Conservation (phyloP, 164 flowering plant genomes). For the Litsea cubeba region DNA sequence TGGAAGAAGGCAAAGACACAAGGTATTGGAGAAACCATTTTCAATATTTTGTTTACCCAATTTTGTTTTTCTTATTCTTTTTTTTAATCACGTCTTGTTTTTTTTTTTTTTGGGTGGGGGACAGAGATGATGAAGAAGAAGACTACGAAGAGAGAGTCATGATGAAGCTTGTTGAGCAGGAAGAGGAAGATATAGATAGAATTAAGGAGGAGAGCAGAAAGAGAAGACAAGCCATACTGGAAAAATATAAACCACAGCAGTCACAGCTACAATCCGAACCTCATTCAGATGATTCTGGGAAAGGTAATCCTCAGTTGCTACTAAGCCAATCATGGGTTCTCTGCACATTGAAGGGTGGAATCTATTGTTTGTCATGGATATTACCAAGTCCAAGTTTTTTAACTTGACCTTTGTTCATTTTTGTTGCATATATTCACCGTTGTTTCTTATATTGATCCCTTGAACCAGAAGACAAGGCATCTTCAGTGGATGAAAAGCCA, state of each 20-base stretch:
- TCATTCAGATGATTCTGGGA: conserved; percentile 17
- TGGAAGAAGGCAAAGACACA: conserved; percentile 18
- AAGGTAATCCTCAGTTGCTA: conserved; percentile 33
- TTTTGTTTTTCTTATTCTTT: not conserved
- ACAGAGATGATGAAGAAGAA: conserved; percentile 62
- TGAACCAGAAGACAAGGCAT: conserved; percentile 30
- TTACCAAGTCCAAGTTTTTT: not conserved
- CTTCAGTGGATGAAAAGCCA: conserved; percentile 10
- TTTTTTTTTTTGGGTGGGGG: conserved; percentile 5
- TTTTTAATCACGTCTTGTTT: not conserved
- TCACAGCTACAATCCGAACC: conserved; percentile 27
- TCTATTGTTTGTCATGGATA: not conserved
- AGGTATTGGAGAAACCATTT: conserved; percentile 29
- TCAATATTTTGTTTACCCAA: no score
- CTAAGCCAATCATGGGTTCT: not conserved
- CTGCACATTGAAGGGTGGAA: not conserved
- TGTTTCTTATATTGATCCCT: not conserved
- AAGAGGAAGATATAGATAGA: conserved; percentile 80
- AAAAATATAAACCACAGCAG: conserved; percentile 62
- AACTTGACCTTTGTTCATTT: not conserved
- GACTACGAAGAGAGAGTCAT: conserved; percentile 52
- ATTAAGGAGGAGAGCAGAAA: conserved; percentile 93
- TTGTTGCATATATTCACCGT: not conserved
- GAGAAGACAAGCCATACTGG: conserved; percentile 76
- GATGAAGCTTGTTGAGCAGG: conserved; percentile 66